Base-by-base conservation (phyloP, 2,329 filamentous ascomycete species). In the Venturia oleaginea region DNA sequence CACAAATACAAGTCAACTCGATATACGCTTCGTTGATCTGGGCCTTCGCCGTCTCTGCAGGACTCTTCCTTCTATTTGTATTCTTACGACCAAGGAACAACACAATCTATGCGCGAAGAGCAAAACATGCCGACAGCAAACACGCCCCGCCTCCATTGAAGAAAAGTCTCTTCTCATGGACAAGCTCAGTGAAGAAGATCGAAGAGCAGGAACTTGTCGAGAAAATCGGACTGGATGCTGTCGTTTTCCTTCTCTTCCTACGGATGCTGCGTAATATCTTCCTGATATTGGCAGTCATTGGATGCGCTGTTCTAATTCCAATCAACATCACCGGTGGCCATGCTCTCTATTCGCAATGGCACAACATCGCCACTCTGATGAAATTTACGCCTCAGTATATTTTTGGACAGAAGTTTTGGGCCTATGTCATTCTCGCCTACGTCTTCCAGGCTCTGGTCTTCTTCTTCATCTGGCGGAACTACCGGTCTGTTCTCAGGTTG, bases 181-280 rank as follows among this genome's bases (percentile, higher is more conserved):
- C 96, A 37, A 80, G 81, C 30, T 92, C 93, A 0, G 79, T 99
- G 37, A 81, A 91, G 76, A 84, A 81, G 66, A 93, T 90, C 17
- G 87, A 84, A 66, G 94, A 99, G 77, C 79, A 86, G 64, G 83
- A 90, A 17, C 77, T 97, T 66, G 82, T 96, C 30, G 83, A 89
- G n/a, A 86, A 89, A 70, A 87, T 96, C 46, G 94, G 94, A 60
- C 81, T 99, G 79, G 94, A 99, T 76, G 94, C 92, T 10, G 89
- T 89, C 10, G 78, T 99, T 59, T 97, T 99, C 74, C 80, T 99
- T 68, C 87, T 93, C 63, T 92, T 96, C 71, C 85, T 87, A 61
- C 83, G 87, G 69, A 97, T 99, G 93, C 90, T 90, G 72, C 87
- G 94, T 66, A 94, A 96, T 73, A 90, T 97, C 68, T 96, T 97